Base-by-base conservation (phyloP, 176 grass and related monocot species). In the Paspalum vaginatum region DNA sequence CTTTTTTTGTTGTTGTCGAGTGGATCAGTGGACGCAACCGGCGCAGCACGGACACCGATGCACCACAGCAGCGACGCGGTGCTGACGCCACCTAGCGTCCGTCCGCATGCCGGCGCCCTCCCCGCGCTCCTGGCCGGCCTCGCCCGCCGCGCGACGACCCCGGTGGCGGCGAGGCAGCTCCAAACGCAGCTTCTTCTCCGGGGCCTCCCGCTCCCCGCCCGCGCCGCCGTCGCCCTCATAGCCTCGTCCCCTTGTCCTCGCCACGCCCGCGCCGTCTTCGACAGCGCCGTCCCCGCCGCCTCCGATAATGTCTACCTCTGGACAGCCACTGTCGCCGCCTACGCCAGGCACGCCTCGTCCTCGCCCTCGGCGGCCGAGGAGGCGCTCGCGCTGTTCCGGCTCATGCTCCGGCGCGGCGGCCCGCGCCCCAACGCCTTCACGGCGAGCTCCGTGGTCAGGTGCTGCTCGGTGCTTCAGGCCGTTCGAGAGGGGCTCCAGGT, bases 361-460 rank as follows among this genome's bases (percentile, higher is more conserved):
- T 45, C 11, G 44, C 42, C 11, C 6, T 80, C 42, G 46, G 80
- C 47, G 32, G 76, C 49, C 5, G 79, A 88, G 49, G 68, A 79
- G 38, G 85, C 85, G 25, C 38, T 93, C 17, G 41, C 14, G 57
- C 79, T 93, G 16, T 90, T 88, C 57, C 69, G 49, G 52, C 75
- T 74, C 54, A 88, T 93, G 88, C 91, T 85, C 50, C 41, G 79
- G 80, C 68, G 63, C 47, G 84, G 76, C 68, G 88, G 67, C 74
- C 79, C 65, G 57, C 82, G 5, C 40, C 86, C 86, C 10, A 86
- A 94, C 71, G 70, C 81, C 78, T 84, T 94, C 83, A 84, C 88
- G 6, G 40, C 79, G 17, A 91, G 65, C 58, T 88, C 91, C 38
- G 79, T 91, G 54, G 49, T 91, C 75, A 91, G 66, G 74, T 79